These are phyloP conservation scores for Cercospora citrullina DNA, from an alignment of 2,329 filamentous ascomycete genomes.

Conservation along the genomic window DNA sequence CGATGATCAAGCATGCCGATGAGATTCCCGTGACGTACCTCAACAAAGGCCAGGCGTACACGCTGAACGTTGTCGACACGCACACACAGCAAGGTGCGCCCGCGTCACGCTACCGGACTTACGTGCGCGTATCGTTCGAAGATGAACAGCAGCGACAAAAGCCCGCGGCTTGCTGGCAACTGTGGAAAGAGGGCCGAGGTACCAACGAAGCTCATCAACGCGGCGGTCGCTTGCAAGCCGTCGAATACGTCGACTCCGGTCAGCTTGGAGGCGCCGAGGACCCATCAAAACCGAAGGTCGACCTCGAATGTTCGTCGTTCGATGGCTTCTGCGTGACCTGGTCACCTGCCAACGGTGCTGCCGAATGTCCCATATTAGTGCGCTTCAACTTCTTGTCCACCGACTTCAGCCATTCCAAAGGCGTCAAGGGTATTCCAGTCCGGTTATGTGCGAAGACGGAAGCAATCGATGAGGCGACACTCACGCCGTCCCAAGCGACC, in stretches of 20 bases:
- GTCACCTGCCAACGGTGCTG: slow-evolving; percentile 65
- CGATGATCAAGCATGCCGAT: slow-evolving; percentile 86
- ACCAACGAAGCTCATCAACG: slow-evolving; percentile 92
- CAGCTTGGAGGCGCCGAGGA: slow-evolving; percentile 56
- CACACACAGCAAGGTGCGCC: slow-evolving; percentile 58
- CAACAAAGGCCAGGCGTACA: slow-evolving; percentile 96
- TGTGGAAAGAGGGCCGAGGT: slow-evolving; percentile 96
- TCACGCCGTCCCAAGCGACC: slow-evolving; percentile 38
- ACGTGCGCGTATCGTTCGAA: slow-evolving; percentile 93
- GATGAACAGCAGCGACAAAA: slow-evolving; percentile 89
- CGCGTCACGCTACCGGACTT: slow-evolving; percentile 78
- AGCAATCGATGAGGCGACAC: slow-evolving; percentile 48
- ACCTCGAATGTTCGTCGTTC: slow-evolving; percentile 68
- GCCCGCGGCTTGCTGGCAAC: slow-evolving; percentile 79
- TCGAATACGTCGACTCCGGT: slow-evolving; percentile 79
- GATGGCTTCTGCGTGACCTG: slow-evolving; percentile 92
- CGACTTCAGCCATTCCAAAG: slow-evolving; percentile 98
- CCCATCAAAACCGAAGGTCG: slow-evolving; percentile 48
- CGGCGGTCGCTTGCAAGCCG: slow-evolving; percentile 87
- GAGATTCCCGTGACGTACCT: slow-evolving; percentile 97
- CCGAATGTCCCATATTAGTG: slow-evolving; percentile 83
- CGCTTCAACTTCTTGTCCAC: slow-evolving; percentile 98
- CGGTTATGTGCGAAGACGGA: slow-evolving; percentile 89
- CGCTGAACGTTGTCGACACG: slow-evolving; percentile 79
- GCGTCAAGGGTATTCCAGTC: slow-evolving; percentile 95